Conservation (phyloP, 805 yeast genomes). For the Myxozyma vanderwaltii region DNA sequence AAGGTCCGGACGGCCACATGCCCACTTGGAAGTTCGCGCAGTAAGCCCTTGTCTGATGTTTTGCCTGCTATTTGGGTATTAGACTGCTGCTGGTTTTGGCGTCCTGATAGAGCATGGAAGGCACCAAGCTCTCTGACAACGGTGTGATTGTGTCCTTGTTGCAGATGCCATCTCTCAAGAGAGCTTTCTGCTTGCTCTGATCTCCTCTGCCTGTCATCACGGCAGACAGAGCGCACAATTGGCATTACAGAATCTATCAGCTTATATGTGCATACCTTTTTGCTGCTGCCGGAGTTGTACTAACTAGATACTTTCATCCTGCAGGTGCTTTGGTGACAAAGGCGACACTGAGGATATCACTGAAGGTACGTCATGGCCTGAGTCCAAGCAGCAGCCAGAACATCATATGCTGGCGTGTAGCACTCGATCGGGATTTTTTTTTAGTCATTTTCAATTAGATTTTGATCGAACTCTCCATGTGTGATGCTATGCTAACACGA, state of each 20-base stretch:
- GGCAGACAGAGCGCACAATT: neutral
- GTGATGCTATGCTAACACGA: neutral
- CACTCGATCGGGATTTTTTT: neutral
- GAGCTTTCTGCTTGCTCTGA: neutral
- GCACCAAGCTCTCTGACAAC: neutral
- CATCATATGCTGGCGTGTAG: neutral
- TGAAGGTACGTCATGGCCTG: conserved; percentile 30
- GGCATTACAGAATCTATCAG: neutral
- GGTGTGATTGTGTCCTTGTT: neutral
- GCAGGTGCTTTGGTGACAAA: conserved; percentile 91
- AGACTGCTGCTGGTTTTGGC: neutral
- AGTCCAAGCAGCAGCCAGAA: neutral
- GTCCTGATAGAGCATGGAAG: neutral
- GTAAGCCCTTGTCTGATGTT: conserved; percentile 28
- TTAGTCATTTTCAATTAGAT: neutral
- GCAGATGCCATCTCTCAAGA: neutral
- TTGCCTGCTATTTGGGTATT: neutral
- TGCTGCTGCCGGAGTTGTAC: neutral
- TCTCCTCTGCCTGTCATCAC: neutral
- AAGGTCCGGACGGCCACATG: conserved; percentile 31
- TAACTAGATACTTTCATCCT: neutral
- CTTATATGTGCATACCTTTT: no score
- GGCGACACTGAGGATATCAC: conserved; percentile 88
- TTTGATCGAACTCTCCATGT: neutral
- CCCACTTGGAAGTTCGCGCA: conserved; percentile 40